Evolutionary conservation across 805 yeast genomes (phyloP).

Genomic region (Torulaspora maleeae): DNA sequence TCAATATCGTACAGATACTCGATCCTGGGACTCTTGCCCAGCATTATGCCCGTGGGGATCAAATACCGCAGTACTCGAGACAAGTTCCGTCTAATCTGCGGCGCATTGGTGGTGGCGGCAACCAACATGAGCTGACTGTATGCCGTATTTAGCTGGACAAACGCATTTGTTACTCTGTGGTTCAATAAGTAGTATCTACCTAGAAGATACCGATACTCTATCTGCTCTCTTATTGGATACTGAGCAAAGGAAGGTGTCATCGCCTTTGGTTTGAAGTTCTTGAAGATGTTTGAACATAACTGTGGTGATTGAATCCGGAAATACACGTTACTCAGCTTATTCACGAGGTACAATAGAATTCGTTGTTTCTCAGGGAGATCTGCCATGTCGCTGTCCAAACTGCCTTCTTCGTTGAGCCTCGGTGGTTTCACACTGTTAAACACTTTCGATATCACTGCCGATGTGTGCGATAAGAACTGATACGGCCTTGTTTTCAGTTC

Average conservation of each 20-base stretch:
- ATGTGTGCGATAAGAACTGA: slow-evolving; percentile 43
- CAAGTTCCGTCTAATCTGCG: slow-evolving; percentile 21
- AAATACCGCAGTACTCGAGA: slow-evolving; percentile 44
- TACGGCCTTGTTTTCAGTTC: slow-evolving; percentile 27
- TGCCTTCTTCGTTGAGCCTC: slow-evolving; percentile 6
- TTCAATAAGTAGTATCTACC: slow-evolving; percentile 54
- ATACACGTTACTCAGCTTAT: slow-evolving; percentile 51
- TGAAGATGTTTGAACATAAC: slow-evolving; percentile 35
- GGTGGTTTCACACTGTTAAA: slow-evolving; percentile 56
- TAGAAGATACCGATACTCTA: slow-evolving; percentile 52
- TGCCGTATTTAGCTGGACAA: slow-evolving; percentile 53
- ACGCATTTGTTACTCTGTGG: slow-evolving; percentile 48
- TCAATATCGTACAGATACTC: slow-evolving; percentile 24
- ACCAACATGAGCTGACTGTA: slow-evolving; percentile 38
- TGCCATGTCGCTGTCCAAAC: slow-evolving; percentile 8
- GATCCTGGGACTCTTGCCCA: slow-evolving; percentile 50
- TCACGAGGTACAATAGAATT: slow-evolving; percentile 51
- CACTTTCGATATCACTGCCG: slow-evolving; percentile 51
- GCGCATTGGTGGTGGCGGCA: slow-evolving; percentile 6
- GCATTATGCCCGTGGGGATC: slow-evolving; percentile 48
- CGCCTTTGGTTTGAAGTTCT: slow-evolving; percentile 52
- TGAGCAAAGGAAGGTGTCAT: slow-evolving; percentile 44
- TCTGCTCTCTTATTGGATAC: slow-evolving; percentile 45
- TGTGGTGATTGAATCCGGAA: slow-evolving; percentile 41
- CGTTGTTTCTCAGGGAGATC: slow-evolving; percentile 41